Evolutionary conservation across 495 filamentous ascomycete genomes (phyloP).

Genomic region (Hypomontagnella submonticulosa): DNA sequence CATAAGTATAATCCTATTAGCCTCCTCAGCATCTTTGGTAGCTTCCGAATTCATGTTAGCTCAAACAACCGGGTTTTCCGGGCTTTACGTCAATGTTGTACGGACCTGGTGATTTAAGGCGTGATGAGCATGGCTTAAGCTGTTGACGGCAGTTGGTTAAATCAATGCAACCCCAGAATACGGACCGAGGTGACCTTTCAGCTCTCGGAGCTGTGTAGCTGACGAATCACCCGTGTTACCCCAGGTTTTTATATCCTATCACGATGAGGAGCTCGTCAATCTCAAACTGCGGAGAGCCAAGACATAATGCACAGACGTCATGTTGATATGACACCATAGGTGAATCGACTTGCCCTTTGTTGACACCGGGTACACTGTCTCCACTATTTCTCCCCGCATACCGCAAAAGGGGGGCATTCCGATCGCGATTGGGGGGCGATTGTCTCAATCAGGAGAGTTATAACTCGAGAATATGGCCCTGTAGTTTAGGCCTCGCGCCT

Average conservation of each 20-base stretch:
- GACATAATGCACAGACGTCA: conserved; percentile 22
- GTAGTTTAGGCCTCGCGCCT: too few relatives aligned
- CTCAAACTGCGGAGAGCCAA: conserved; percentile 3
- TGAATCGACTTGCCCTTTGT: neutral
- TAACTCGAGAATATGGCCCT: neutral
- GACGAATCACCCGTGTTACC: conserved; percentile 25
- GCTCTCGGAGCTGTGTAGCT: conserved; percentile 14
- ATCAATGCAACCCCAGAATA: conserved; percentile 18
- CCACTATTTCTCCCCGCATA: conserved; percentile 11
- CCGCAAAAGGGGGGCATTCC: conserved; percentile 3
- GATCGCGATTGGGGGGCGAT: conserved; percentile 3
- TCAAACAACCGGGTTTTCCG: conserved; percentile 5
- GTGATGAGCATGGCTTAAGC: conserved; percentile 21
- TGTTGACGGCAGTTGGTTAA: conserved; percentile 28
- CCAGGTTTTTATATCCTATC: conserved; percentile 22
- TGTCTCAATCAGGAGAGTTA: conserved; percentile 3
- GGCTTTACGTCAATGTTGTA: conserved; percentile 15
- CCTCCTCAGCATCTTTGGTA: neutral
- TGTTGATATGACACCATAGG: conserved; percentile 16
- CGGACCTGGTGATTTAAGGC: neutral
- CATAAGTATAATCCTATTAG: too few relatives aligned
- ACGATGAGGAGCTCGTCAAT: neutral
- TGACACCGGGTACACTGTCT: conserved; percentile 4
- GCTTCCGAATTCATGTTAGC: conserved; percentile 4
- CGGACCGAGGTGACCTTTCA: conserved; percentile 23